Base-by-base conservation (phyloP, 495 filamentous ascomycete genomes). In the Lophiotrema nucula region DNA sequence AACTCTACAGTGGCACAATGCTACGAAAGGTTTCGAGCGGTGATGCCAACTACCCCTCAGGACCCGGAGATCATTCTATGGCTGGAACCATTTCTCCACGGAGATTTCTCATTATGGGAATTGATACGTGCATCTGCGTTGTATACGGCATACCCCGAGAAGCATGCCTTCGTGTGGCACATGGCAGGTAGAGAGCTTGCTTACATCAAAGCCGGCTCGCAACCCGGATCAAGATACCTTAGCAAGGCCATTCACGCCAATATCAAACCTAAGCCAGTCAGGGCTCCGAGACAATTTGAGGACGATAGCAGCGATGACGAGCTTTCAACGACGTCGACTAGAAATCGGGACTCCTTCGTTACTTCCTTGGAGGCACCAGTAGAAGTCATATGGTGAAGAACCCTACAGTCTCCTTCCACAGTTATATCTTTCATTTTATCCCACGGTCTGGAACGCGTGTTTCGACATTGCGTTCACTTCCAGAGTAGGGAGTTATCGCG, bases 141-240 rank as follows among this genome's bases (percentile, higher is more conserved):
- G 22, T 64, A 56, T 43, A 50, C 42, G 2, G 6, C 2, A n/a
- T 52, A 47, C 13, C 22, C 44, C 10, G 25, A 24, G 13, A 49
- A 47, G 23, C 3, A 15, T 0, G 21, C 60, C 2, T 66, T 70
- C 27, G 39, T 64, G 4, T 68, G 16, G 8, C 44, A 55, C 31
- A 50, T 68, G 44, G 62, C 65, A 2, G 67, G 67, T 10, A 50
- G 39, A 21, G 48, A 68, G 33, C 38, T 70, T 0, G 57, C 54
- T 2, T 23, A 58, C n/a, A 25, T 68, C 1, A 70, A 70, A 46
- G 53, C 46, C 41, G 22, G 12, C 15, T 5, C 16, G 4, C 11
- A 10, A 3, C 35, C 24, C 2, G 50, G 45, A 18, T 37, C 58
- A 3, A 18, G 28, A 1, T n/a, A 21, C 1, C 27, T 61, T 12